Conservation (phyloP, 169 alveolate species). For the Prorocentrum cordatum region DNA sequence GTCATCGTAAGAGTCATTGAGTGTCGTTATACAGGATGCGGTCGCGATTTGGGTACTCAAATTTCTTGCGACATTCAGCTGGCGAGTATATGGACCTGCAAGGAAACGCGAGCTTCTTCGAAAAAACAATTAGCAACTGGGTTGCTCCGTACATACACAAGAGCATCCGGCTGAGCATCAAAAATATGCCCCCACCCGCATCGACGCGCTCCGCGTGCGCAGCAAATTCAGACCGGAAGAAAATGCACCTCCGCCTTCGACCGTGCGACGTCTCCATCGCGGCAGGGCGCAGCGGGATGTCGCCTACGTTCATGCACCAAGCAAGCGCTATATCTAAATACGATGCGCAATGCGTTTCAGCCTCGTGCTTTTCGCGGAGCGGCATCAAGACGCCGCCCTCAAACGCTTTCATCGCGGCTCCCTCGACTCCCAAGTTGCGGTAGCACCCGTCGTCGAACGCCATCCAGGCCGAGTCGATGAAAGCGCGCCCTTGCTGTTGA, state of each 20-base stretch:
- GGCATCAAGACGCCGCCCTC: conserved; percentile 6
- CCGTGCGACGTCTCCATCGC: conserved; percentile 1
- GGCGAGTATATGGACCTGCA: no score
- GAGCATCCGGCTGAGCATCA: background rate
- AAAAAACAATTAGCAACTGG: no score
- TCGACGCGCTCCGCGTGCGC: background rate
- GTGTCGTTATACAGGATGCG: no score
- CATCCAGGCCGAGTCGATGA: background rate
- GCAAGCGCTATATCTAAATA: background rate
- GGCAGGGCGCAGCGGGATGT: background rate
- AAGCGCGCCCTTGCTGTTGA: background rate
- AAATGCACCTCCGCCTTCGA: background rate
- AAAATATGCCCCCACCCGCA: background rate
- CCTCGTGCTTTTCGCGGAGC: conserved; percentile 1
- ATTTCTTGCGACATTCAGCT: no score
- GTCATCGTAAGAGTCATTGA: no score
- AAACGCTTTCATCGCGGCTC: background rate
- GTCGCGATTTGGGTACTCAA: no score
- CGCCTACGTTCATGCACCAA: conserved; percentile 7
- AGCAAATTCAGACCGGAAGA: background rate
- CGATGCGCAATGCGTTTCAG: background rate
- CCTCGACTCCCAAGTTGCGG: background rate
- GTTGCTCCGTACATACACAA: no score
- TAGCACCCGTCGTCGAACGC: background rate
- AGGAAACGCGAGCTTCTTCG: no score